Percentiles rank a stretch among this genome's conserved stretches.
phyloP scores from a whole-genome alignment of 2,329 filamentous ascomycete genomes.

The Curvularia hawaiiensis region DNA sequence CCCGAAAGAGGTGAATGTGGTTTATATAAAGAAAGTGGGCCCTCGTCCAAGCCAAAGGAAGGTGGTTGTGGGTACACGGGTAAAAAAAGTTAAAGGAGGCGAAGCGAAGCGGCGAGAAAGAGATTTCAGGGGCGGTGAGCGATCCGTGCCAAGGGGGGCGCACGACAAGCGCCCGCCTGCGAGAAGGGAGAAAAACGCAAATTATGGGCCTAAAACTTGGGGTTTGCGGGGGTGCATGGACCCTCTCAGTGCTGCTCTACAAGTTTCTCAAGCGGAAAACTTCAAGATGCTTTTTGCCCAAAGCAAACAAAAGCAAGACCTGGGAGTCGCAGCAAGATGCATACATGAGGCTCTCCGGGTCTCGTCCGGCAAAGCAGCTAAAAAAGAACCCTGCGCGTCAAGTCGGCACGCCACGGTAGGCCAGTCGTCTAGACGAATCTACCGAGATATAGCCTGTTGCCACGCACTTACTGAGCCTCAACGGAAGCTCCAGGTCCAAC shows the following conservation, averaged over 20 bases:
- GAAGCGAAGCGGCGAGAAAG: slow-evolving; percentile 9
- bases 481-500: not conserved
- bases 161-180: slow-evolving; percentile 7
- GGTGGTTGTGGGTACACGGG: slow-evolving; percentile 10
- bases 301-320: not conserved
- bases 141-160: slow-evolving; percentile 19
- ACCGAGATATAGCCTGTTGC: slow-evolving; percentile 11
- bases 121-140: slow-evolving; percentile 23
- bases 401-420: slow-evolving; percentile 4
- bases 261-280: too few species aligned
- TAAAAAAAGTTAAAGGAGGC: slow-evolving; percentile 15
- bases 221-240: slow-evolving; percentile 8
- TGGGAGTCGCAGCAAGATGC: not conserved
- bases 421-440: slow-evolving; percentile 16
- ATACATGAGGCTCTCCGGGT: not conserved
- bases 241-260: not conserved
- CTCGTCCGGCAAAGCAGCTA: not conserved
- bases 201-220: not conserved
- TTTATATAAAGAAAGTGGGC: slow-evolving; percentile 25
- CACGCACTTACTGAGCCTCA: slow-evolving; percentile 14
- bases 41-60: not conserved
- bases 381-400: not conserved
- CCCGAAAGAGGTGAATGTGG: not conserved
- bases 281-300: not conserved
- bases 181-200: not conserved